Conservation (phyloP, 495 filamentous ascomycete genomes). For the Peziza echinospora region DNA sequence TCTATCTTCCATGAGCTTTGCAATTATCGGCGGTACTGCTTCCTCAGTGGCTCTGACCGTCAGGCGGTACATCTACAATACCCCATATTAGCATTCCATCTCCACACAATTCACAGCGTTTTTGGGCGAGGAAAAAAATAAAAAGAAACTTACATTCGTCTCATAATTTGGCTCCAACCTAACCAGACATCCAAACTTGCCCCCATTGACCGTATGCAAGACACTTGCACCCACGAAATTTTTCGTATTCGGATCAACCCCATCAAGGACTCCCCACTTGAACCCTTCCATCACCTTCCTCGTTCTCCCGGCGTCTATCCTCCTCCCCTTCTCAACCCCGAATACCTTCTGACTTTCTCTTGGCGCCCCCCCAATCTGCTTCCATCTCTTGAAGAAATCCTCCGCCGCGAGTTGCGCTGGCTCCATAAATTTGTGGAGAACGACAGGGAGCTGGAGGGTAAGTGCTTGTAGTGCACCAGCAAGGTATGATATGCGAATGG, state of each 20-base stretch:
- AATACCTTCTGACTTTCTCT: slow-evolving; percentile 78
- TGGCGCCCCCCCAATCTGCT: slow-evolving; percentile 78
- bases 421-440: slow-evolving; percentile 92
- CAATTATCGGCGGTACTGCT: slow-evolving; percentile 51
- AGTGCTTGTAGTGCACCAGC: slow-evolving; percentile 84
- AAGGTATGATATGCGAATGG: slow-evolving; percentile 81
- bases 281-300: slow-evolving; percentile 52
- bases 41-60: slow-evolving; percentile 93
- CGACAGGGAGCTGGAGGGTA: slow-evolving; percentile 72
- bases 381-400: slow-evolving; percentile 98
- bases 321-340: slow-evolving; percentile 34
- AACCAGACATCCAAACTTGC: slow-evolving; percentile 86
- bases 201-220: slow-evolving; percentile 55
- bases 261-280: slow-evolving; percentile 65
- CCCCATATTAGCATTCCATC: slow-evolving; percentile 15
- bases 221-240: slow-evolving; percentile 92
- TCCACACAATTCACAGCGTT: background rate
- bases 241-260: slow-evolving; percentile 71
- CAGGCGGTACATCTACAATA: slow-evolving; percentile 66
- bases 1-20: slow-evolving; percentile 70
- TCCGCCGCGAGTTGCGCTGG: slow-evolving; percentile 59
- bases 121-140: too few relatives aligned
- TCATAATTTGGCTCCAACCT: slow-evolving; percentile 86
- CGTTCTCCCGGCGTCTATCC: slow-evolving; percentile 24
- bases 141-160: slow-evolving; percentile 53